Percentiles rank a stretch among this genome's conserved stretches.
phyloP scores from a whole-genome alignment of 371 early-diverging fungal genomes.

The Mortierella polycephala region DNA sequence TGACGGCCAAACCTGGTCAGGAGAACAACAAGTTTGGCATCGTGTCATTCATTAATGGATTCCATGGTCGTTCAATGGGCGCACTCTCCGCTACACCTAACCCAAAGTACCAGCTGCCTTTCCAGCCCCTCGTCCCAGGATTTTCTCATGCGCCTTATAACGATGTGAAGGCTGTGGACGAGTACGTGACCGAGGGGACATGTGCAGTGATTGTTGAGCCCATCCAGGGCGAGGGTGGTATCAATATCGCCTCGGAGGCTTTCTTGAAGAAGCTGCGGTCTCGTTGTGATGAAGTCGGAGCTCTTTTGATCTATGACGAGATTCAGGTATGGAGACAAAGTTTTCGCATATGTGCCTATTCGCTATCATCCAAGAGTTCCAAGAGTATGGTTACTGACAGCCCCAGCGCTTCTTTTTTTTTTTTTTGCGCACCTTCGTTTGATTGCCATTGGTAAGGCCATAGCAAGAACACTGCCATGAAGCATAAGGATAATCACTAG shows the following conservation, averaged over 20 bases:
- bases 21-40: slow-evolving; percentile 68
- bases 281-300: slow-evolving; percentile 83
- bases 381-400: not conserved
- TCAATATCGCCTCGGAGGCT: slow-evolving; percentile 72
- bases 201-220: slow-evolving; percentile 97
- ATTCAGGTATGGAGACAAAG: slow-evolving; percentile 75
- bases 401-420: not conserved
- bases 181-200: slow-evolving; percentile 75
- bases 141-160: slow-evolving; percentile 79
- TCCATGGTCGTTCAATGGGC: slow-evolving; percentile 96
- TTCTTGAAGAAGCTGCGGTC: slow-evolving; percentile 82
- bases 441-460: slow-evolving; percentile 70
- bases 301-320: slow-evolving; percentile 94
- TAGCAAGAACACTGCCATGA: not conserved
- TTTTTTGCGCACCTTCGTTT: slow-evolving; percentile 5
- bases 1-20: slow-evolving; percentile 71
- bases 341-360: not conserved
- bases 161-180: slow-evolving; percentile 67
- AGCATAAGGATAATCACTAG: not conserved
- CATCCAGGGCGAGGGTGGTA: slow-evolving; percentile 96
- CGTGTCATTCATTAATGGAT: slow-evolving; percentile 87
- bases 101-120: slow-evolving; percentile 92
- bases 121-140: slow-evolving; percentile 90
- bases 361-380: not conserved
- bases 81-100: slow-evolving; percentile 92